Conservation (phyloP, 2,329 filamentous ascomycete genomes). For the Colletotrichum theobromicola region DNA sequence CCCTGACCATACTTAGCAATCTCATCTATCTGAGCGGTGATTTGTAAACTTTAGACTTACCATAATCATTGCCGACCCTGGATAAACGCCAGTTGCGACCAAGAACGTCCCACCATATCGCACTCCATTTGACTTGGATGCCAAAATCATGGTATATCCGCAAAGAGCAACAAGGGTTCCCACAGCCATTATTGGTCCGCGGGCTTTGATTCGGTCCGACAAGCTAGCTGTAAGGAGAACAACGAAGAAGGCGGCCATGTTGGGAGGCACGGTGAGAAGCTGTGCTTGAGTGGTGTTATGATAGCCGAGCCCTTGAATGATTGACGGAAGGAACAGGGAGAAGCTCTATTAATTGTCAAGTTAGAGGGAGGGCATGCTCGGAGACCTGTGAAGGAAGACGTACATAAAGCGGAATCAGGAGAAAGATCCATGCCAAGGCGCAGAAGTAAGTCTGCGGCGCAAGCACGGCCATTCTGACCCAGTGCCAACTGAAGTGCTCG, state of each 20-base stretch:
- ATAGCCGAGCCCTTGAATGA: conserved; percentile 30
- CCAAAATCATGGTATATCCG: conserved; percentile 40
- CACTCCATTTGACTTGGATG: conserved; percentile 30
- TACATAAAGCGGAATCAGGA: conserved; percentile 30
- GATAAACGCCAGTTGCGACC: conserved; percentile 29
- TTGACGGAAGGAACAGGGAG: not conserved
- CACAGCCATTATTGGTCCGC: conserved; percentile 35
- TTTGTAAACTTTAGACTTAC: conserved; percentile 5
- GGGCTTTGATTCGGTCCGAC: conserved; percentile 34
- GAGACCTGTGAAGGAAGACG: not conserved
- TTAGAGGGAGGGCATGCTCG: not conserved
- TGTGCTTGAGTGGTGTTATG: conserved; percentile 26
- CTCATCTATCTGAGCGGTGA: not conserved
- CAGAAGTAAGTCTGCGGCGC: conserved; percentile 33
- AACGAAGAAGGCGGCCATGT: conserved; percentile 33
- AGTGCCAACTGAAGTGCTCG: conserved; percentile 44
- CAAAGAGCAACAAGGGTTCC: conserved; percentile 34
- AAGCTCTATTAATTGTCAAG: not conserved
- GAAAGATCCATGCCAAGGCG: conserved; percentile 28
- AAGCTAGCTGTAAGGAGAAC: conserved; percentile 36
- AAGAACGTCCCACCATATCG: conserved; percentile 41
- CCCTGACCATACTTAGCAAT: conserved; percentile 22
- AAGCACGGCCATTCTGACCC: conserved; percentile 36
- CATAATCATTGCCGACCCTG: conserved; percentile 30
- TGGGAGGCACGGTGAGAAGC: conserved; percentile 36